phyloP scores from a whole-genome alignment of 768 basidiomycete genomes.

The Mycena galericulata region DNA sequence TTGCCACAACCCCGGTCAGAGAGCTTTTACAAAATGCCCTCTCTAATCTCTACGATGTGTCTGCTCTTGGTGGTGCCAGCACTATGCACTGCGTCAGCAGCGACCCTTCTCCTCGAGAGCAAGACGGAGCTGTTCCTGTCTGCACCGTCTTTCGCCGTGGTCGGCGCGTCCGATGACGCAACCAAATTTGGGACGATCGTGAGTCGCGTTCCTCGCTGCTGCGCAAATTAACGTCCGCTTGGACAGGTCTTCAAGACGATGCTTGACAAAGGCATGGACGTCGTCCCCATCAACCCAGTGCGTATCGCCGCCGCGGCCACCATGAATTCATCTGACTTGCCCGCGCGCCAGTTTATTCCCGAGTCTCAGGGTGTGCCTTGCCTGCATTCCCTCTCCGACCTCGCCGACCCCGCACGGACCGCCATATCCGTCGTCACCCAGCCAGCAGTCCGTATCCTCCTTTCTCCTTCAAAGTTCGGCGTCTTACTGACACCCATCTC shows the following conservation, averaged over 20 bases:
- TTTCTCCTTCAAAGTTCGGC: neutral
- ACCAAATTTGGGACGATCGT: conserved; percentile 50
- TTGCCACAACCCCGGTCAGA: neutral
- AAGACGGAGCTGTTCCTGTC: conserved; percentile 52
- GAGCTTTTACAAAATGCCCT: conserved; percentile 5
- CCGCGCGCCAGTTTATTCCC: conserved; percentile 12
- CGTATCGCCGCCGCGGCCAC: neutral
- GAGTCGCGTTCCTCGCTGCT: neutral
- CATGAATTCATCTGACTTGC: neutral
- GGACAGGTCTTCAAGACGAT: conserved; percentile 67
- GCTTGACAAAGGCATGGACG: conserved; percentile 54
- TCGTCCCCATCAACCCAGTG: conserved; percentile 67
- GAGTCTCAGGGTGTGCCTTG: conserved; percentile 60
- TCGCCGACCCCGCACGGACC: conserved; percentile 58
- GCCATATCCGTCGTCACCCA: conserved; percentile 68
- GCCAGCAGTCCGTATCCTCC: conserved; percentile 51
- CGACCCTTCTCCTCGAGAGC: conserved; percentile 10
- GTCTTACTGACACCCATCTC: neutral
- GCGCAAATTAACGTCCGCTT: neutral
- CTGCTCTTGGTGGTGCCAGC: neutral
- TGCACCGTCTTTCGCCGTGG: conserved; percentile 62
- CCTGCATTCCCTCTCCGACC: conserved; percentile 53
- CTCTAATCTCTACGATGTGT: neutral
- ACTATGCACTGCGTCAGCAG: neutral
- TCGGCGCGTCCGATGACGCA: conserved; percentile 67